Base-by-base conservation (phyloP, 1,284 basidiomycete species). In the Trichosporon coremiiforme region DNA sequence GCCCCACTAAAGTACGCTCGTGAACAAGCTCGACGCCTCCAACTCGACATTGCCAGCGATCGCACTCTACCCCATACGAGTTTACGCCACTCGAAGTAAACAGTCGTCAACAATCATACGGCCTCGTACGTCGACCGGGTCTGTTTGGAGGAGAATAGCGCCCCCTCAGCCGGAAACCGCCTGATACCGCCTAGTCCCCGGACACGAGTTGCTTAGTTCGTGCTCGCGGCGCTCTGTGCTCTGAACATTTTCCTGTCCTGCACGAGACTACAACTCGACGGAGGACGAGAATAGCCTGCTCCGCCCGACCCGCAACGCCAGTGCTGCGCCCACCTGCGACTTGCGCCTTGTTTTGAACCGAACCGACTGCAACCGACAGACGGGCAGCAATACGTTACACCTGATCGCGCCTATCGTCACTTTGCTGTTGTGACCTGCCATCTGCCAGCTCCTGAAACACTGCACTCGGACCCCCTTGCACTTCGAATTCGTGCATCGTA, bases 331-430 rank as follows among this genome's bases (percentile, higher is more conserved):
- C 41, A 53, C 47, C 17, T 53, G 47, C 47, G 20, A 22, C 47
- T 22, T 15, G 15, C 9, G 10, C 17, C 29, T 60, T n/a, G 20
- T 60, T 33, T 60, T 29, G 13, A 5, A 29, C 25, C 53, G 7
- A 22, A 13, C 53, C 22, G 13, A 31, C 25, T 29, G 10, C 53
- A 17, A 55, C 53, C 57, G 29, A 31, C 31, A 9, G 31, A 60
- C 57, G 15, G 4, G 31, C 31, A 33, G 7, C 17, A 33, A 25
- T n/a, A 15, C 57, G 57, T 60, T 22, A 60, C 57, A 13, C 57
- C 57, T 60, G 57, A n/a, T n/a, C n/a, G n/a, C n/a, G n/a, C n/a
- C n/a, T n/a, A 60, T 60, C 57, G 57, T 60, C 57, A 60, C 57
- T n/a, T 31, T 31, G 31, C n/a, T 3, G 9, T 35, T n/a, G 53